Base-by-base conservation (phyloP, 768 basidiomycete species). In the Termitomyces titanicus region DNA sequence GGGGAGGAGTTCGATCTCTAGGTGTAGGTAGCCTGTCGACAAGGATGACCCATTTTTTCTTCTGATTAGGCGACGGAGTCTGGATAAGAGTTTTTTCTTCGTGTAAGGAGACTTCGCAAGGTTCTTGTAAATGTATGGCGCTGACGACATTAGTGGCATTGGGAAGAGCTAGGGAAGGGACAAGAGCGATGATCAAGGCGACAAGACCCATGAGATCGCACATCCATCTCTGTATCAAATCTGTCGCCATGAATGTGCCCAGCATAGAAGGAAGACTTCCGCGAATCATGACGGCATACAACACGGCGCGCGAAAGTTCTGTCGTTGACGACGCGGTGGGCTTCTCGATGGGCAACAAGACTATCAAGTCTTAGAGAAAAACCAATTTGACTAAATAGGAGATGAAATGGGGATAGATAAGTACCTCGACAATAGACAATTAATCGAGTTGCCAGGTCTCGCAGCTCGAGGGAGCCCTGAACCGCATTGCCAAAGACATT, bases 71-170 rank as follows among this genome's bases (percentile, higher is more conserved):
- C 29, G 53, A 55, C 3, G 57, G 53, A 9, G 49, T 46, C 39
- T 55, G 57, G 3, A 51, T 24, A 6, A 59, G 53, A 9, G 57
- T 59, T 10, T 3, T 17, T 25, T 59, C 57, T 13, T 35, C 49
- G 2, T 46, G 25, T 6, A 47, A 15, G 1, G 45, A 46, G 15
- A 47, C 25, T 27, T 46, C 38, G 18, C 8, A 27, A 18, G 46
- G 4, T 27, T 51, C 43, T 12, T 51, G 53, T 18, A 54, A 18
- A 18, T 35, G 29, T 18, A 58, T 49, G 15, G 47, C 8, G 7
- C 35, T 49, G 48, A 58, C 49, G 31, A 35, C 35, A 15, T 46
- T 50, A 9, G 29, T 13, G 20, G 12, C 8, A 5, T 15, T 13
- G 1, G 43, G 22, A 20, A 43, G 11, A 17, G 54, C 11, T n/a